phyloP scores from a whole-genome alignment of 2,329 filamentous ascomycete genomes.

The Emmonsia crescens region DNA sequence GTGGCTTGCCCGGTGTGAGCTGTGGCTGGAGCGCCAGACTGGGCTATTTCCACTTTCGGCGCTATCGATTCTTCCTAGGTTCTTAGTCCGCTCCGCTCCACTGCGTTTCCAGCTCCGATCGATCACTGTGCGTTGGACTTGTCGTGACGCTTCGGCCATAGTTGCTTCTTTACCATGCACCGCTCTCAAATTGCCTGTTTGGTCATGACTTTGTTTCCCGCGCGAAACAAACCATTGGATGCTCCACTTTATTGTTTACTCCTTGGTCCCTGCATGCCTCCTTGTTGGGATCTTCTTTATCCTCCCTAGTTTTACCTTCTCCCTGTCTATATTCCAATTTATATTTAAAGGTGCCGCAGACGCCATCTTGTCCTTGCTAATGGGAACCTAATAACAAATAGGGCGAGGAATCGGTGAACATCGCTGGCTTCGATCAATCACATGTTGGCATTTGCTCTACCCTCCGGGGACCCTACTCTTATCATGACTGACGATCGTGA shows the following conservation, averaged over 20 bases:
- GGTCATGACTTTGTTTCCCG: not conserved
- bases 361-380: slow-evolving; percentile 2
- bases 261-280: not conserved
- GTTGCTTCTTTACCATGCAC: not conserved
- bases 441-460: slow-evolving; percentile 9
- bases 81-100: not conserved
- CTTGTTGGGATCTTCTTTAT: not conserved
- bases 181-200: not conserved
- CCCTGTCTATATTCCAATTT: not conserved
- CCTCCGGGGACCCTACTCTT: slow-evolving; percentile 7
- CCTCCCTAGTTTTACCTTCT: not conserved
- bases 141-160: not conserved
- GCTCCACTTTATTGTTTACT: not conserved
- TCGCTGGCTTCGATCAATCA: slow-evolving; percentile 8
- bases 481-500: slow-evolving; percentile 49
- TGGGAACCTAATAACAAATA: not conserved
- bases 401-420: not conserved
- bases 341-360: slow-evolving; percentile 5
- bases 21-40: slow-evolving; percentile 4
- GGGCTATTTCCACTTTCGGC: slow-evolving; percentile 1
- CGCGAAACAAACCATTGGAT: not conserved
- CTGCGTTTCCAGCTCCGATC: slow-evolving; percentile 1
- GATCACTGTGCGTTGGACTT: not conserved
- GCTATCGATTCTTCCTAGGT: slow-evolving; percentile 1
- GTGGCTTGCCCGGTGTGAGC: slow-evolving; percentile 8